Percentiles rank a stretch among this genome's conserved stretches.
phyloP scores from a whole-genome alignment of 73 alveolate species.

The Paramecium octaurelia region DNA sequence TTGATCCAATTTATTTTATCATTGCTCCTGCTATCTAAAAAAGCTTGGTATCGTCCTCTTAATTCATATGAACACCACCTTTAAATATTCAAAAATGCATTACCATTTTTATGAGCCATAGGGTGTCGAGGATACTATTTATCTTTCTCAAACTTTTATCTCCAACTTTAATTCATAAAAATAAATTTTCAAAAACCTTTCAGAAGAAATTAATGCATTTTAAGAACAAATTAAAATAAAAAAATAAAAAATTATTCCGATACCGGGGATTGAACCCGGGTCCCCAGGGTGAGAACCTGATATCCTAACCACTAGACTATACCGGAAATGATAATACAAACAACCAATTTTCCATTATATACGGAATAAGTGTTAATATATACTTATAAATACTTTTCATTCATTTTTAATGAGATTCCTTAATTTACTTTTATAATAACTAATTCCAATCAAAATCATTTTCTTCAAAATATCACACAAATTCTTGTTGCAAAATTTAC shows the following conservation, averaged over 20 bases:
- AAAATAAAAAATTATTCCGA: constrained; percentile 42
- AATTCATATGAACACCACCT: constrained; percentile 52
- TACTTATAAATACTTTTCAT: not conserved
- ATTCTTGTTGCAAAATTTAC: too few species aligned
- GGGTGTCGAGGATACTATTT: constrained; percentile 35
- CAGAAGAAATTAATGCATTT: not conserved
- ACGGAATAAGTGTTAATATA: not conserved
- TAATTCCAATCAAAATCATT: too few species aligned
- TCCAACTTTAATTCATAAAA: constrained; percentile 26
- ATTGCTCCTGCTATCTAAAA: not conserved
- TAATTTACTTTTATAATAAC: too few species aligned
- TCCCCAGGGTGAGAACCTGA: constrained; percentile 62
- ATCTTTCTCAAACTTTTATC: constrained; percentile 29
- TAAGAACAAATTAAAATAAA: not conserved
- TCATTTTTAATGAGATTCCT: too few species aligned
- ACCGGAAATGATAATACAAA: constrained; percentile 25
- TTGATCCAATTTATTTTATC: constrained; percentile 1
- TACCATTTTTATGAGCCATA: constrained; percentile 35
- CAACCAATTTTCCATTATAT: not conserved
- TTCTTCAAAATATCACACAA: too few species aligned
- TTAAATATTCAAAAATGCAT: not conserved
- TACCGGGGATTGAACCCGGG: constrained; percentile 63
- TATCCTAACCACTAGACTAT: constrained; percentile 60
- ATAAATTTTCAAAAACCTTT: not conserved
- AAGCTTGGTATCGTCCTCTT: constrained; percentile 31